Base-by-base conservation (phyloP, 73 alveolate species). In the Paramecium sexaurelia region DNA sequence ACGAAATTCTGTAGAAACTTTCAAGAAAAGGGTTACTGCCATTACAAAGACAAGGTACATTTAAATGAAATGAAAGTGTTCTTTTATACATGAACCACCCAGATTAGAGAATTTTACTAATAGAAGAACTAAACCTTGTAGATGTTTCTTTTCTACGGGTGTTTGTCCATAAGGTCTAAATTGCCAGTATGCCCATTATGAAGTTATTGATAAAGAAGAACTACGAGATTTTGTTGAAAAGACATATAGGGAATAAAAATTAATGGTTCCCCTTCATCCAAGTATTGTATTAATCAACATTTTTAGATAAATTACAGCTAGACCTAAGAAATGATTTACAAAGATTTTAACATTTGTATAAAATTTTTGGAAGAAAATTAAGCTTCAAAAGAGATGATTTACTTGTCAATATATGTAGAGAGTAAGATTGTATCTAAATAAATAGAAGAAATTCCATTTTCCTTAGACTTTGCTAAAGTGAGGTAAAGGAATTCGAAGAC, bases 201-300 rank as follows among this genome's bases (percentile, higher is more conserved):
- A 43, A 39, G 71, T 40, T 26, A 78, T 78, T 24, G 55, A 78
- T 43, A 26, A 39, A 22, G 75, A 39, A 20, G 73, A 78, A 26
- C 36, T 41, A 26, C 45, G 90, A 45, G 90, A 78, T 17, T 78
- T 78, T 45, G 73, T 78, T 24, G 90, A 78, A 29, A 78, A 45
- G n/a, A 24, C 73, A 0, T 78, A 20, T 20, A 37, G 75, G 29
- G 90, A 78, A 45, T 40, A 43, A 29, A 78, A 78, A 45, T 45
- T 78, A 19, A 78, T 78, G 90, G 90, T 78, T 78, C 90, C 90
- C 68, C 26, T 78, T 1, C 90, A 78, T 78, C 90, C 90, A 40
- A 43, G 90, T 78, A 78, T 24, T 6, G 5, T 17, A 10, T 73
- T 35, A 51, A 51, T 33, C 26, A 73, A n/a, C 7, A 73, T 2